Evolutionary conservation across 1,139 yeast species (phyloP), one percentile per base, ranked within the genome.

Genomic region (Blastobotrys serpentis): DNA sequence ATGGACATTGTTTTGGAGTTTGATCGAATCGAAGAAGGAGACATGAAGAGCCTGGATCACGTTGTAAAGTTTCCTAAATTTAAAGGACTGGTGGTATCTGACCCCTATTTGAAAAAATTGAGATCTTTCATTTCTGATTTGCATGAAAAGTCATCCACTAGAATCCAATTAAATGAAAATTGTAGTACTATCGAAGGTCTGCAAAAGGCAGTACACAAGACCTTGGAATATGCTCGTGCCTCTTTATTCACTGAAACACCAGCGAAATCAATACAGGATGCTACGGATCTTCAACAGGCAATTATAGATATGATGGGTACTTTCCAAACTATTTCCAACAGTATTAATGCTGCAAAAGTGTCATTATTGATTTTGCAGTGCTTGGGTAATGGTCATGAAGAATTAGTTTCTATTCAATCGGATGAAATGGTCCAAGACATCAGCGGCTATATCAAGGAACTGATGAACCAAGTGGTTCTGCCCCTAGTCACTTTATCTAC

Each of bases 341-440:
- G 40, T 36, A 36, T 36, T 8, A 36, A 18, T n/a, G 40, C 40
- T n/a, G 40, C 40, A 3, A 36, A 36, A 19, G 40, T 36, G 10
- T 36, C 40, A 4, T n/a, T 36, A n/a, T 19, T 36, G 16, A 36
- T 36, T 19, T 5, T 36, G 25, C 40, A 19, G n/a, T 36, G 23
- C 19, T 18, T 36, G 23, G 40, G 40, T 11, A 19, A 19, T 36
- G 22, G 25, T n/a, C 40, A 36, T n/a, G 40, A 36, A n/a, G 40
- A 36, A 36, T 7, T 19, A 7, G 40, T 36, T 36, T 17, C 40
- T 7, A 18, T 36, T 11, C 40, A 36, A 36, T 36, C 40, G 14
- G 40, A 36, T n/a, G 40, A 36, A 19, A 36, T 36, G 23, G 22
- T 36, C 19, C 22, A 17, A 4, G 40, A 36, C 4, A 4, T 36